Base-by-base conservation (phyloP, 352 stramenopile species). In the Thraustochytrium striatum region DNA sequence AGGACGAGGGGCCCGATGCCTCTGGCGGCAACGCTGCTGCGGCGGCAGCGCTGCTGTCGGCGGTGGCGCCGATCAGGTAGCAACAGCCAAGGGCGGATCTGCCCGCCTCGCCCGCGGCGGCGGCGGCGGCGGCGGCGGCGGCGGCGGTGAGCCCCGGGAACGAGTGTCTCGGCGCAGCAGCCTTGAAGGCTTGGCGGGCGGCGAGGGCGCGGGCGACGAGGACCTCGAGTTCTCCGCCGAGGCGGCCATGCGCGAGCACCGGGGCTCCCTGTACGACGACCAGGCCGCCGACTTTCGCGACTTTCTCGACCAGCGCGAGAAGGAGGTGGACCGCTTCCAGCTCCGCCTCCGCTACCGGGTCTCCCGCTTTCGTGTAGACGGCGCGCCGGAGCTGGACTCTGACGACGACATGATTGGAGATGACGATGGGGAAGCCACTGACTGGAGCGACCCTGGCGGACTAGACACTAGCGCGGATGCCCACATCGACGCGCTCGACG, bases 271-370 rank as follows among this genome's bases (percentile, higher is more conserved):
- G 41, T 19, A 35, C 25, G 65, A 75, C 0, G 41, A 75, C 16
- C 13, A 72, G 13, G 65, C 58, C 32, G n/a, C n/a, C n/a, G 65
- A 39, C 19, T 75, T 75, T 75, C 41, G 30, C 19, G 65, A 30
- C 35, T 75, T 75, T n/a, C 28, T 75, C 16, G 65, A 58, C 11
- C 9, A 39, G 8, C 65, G 65, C 1, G 65, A 75, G 33, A 30
- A 75, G 21, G 65, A 58, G 11, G 16, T 75, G 8, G 65, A 75
- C 52, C 28, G 65, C 21, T 75, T 70, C 25, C 65, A 75, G 65
- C 11, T 72, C 25, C 44, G 50, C 0, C 50, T 75, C 2, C 39
- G 65, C 0, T 75, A 75, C 47, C 65, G 68, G 19, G 65, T 75
- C 16, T 75, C 65, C 8, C 44, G 68, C 32, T 30, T 75, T 8